Conservation (phyloP, 805 yeast species). For the Lipomyces lipofer region DNA sequence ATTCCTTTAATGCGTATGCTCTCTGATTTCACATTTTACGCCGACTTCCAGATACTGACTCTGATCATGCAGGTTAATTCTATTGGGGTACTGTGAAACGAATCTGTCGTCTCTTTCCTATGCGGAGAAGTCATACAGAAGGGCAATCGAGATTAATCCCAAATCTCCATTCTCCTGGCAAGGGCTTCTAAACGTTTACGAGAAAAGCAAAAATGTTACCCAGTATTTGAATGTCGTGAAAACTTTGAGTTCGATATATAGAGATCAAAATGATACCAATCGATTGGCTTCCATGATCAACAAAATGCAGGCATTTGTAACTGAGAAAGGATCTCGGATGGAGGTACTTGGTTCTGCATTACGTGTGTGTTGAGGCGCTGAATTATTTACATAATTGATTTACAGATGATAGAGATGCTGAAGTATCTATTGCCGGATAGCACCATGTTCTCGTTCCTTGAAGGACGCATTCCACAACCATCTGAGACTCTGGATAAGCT, state of each 20-base stretch:
- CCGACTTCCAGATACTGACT: constrained; percentile 3
- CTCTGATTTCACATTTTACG: neutral
- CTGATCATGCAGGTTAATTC: constrained; percentile 13
- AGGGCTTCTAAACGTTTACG: constrained; percentile 53
- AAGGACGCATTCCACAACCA: constrained; percentile 36
- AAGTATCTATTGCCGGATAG: constrained; percentile 38
- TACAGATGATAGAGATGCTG: constrained; percentile 24
- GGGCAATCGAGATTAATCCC: constrained; percentile 47
- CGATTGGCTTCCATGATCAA: constrained; percentile 33
- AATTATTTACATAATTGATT: neutral
- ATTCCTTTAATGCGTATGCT: constrained; percentile 66
- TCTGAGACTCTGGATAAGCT: constrained; percentile 31
- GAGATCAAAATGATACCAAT: constrained; percentile 29
- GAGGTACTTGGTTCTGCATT: constrained; percentile 21
- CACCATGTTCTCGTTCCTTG: constrained; percentile 35
- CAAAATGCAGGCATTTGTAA: constrained; percentile 27
- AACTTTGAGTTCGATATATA: constrained; percentile 29
- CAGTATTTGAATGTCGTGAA: constrained; percentile 31
- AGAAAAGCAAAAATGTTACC: constrained; percentile 25
- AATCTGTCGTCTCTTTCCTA: constrained; percentile 44
- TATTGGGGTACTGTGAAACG: constrained; percentile 25
- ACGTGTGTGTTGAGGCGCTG: neutral
- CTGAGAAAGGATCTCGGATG: constrained; percentile 21
- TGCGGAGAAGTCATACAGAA: constrained; percentile 49
- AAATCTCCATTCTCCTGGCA: constrained; percentile 71